These are phyloP conservation scores for Astraeus odoratus DNA, from an alignment of 768 basidiomycete genomes.

Conservation along the genomic window DNA sequence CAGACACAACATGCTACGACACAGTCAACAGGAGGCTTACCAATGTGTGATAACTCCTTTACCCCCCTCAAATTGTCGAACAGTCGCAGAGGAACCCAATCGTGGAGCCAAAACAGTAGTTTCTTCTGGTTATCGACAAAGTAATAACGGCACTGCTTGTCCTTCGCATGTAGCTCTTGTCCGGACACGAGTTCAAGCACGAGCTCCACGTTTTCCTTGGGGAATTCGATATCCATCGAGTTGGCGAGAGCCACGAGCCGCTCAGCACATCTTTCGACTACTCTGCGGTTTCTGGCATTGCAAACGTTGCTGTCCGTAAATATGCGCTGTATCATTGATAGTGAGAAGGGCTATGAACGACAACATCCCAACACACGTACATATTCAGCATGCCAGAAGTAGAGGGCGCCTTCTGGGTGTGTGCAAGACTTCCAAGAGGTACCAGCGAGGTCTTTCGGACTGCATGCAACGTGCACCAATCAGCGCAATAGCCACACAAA, in stretches of 20 bases:
- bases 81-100: constrained; percentile 2
- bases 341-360: background rate
- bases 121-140: constrained; percentile 4
- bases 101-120: constrained; percentile 8
- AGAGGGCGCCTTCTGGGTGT: constrained; percentile 21
- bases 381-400: constrained; percentile 19
- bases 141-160: constrained; percentile 6
- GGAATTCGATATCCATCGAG: constrained; percentile 1
- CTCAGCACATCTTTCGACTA: background rate
- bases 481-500: background rate
- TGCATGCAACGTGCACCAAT: background rate
- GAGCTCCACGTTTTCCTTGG: background rate
- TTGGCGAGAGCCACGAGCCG: background rate
- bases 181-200: constrained; percentile 8
- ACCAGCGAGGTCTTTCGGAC: background rate
- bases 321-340: background rate
- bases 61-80: constrained; percentile 6
- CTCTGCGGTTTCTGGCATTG: background rate
- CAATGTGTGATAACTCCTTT: constrained; percentile 7
- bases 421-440: constrained; percentile 11
- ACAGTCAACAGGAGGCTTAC: background rate
- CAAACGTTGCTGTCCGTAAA: constrained; percentile 9
- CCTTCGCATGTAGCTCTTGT: background rate
- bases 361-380: background rate
- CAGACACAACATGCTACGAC: background rate